Evolutionary conservation across 352 stramenopile genomes (phyloP).

Genomic region (Phytophthora brassicae): DNA sequence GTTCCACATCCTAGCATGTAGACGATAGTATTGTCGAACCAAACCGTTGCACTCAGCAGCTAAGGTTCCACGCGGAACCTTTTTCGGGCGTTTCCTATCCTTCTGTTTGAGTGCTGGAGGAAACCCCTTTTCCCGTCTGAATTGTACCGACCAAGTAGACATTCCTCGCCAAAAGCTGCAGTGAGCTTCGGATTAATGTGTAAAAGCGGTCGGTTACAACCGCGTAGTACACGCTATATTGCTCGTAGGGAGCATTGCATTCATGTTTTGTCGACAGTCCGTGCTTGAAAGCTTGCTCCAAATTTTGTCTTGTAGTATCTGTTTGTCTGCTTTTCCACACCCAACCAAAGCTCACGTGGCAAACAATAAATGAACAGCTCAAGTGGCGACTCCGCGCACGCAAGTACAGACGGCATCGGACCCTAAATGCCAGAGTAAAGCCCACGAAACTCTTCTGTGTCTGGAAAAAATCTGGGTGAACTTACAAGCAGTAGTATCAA

Average conservation of each 20-base stretch:
- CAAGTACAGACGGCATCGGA: background rate
- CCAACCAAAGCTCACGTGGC: constrained; percentile 9
- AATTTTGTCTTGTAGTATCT: background rate
- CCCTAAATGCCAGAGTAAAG: background rate
- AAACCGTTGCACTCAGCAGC: background rate
- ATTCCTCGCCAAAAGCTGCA: background rate
- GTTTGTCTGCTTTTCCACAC: constrained; percentile 2
- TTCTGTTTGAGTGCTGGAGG: background rate
- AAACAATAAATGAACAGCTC: constrained; percentile 11
- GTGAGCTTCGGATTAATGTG: background rate
- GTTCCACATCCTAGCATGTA: background rate
- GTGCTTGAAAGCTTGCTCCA: background rate
- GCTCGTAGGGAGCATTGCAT: no score
- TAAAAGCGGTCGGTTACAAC: background rate
- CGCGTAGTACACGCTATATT: background rate
- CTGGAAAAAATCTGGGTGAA: background rate
- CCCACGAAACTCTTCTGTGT: background rate
- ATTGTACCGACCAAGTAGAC: constrained; percentile 1
- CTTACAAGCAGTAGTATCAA: background rate
- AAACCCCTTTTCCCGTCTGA: constrained; percentile 1
- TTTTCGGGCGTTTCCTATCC: background rate
- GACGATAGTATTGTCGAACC: constrained; percentile 6
- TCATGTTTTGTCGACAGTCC: background rate
- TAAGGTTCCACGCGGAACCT: background rate
- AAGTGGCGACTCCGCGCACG: background rate